Conservation (phyloP, 202 grass and related monocot species). For the Schoenoplectus triqueter region DNA sequence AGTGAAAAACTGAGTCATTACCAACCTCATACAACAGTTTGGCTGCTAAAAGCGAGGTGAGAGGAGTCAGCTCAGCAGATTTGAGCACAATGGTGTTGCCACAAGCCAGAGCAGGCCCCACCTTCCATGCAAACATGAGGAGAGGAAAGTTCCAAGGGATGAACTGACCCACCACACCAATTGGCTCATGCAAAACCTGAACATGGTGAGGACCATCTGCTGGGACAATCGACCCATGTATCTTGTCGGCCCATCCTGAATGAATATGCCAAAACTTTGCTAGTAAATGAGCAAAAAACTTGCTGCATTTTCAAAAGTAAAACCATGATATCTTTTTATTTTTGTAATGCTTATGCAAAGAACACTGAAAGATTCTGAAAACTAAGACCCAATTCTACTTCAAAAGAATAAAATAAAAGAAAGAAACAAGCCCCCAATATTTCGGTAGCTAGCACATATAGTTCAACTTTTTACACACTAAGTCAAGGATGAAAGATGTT, state of each 20-base stretch:
- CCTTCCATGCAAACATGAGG: conserved; percentile 82
- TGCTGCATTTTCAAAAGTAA: too few species aligned
- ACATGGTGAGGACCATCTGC: conserved; percentile 53
- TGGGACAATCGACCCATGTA: conserved; percentile 60
- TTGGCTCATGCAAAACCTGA: conserved; percentile 68
- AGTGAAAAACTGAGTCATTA: not conserved
- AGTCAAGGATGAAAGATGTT: too few species aligned
- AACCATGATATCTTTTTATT: too few species aligned
- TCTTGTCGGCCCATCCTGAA: conserved; percentile 72
- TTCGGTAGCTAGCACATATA: too few species aligned
- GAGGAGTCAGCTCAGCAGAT: conserved; percentile 74
- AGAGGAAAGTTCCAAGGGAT: conserved; percentile 83
- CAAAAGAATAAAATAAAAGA: too few species aligned
- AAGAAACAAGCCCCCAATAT: too few species aligned
- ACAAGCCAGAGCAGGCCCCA: conserved; percentile 77
- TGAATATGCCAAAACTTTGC: not conserved
- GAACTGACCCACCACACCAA: conserved; percentile 76
- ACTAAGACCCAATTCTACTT: too few species aligned
- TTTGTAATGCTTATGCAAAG: too few species aligned
- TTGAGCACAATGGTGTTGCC: conserved; percentile 77
- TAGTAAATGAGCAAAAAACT: too few species aligned
- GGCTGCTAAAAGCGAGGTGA: conserved; percentile 62
- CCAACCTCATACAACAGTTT: conserved; percentile 64
- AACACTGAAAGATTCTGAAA: too few species aligned
- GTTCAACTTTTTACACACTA: too few species aligned